These are phyloP conservation scores for Neonectria punicea DNA, from an alignment of 2,329 filamentous ascomycete species.

Conservation along the genomic window DNA sequence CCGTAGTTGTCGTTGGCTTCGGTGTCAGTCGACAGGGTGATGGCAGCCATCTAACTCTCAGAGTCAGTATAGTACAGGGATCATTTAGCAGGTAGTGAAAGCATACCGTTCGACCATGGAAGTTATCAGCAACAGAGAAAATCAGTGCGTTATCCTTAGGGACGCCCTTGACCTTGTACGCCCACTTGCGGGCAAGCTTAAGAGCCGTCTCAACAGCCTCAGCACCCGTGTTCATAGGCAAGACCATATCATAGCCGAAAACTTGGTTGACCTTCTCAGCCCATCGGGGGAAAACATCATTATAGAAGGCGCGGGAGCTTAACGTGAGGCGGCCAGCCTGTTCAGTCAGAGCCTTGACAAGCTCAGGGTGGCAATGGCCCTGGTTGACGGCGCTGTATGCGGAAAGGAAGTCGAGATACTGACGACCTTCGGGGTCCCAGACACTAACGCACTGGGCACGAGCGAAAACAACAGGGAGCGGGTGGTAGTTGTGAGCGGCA, in stretches of 20 bases:
- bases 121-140: slow-evolving; percentile 88
- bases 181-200: slow-evolving; percentile 30
- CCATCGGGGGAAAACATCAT: slow-evolving; percentile 96
- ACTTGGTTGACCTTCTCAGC: slow-evolving; percentile 88
- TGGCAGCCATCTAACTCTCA: slow-evolving; percentile 80
- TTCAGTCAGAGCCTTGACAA: slow-evolving; percentile 88
- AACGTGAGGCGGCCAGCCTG: slow-evolving; percentile 82
- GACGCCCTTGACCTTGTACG: slow-evolving; percentile 26
- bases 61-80: background rate
- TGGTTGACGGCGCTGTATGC: slow-evolving; percentile 81
- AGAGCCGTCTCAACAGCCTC: slow-evolving; percentile 63
- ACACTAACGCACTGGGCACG: too few species aligned
- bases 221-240: slow-evolving; percentile 98
- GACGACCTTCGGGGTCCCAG: too few species aligned
- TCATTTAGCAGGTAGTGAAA: background rate
- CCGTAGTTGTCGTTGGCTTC: slow-evolving; percentile 98
- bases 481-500: too few species aligned
- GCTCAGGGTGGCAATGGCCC: slow-evolving; percentile 95
- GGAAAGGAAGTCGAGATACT: too few species aligned
- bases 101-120: slow-evolving; percentile 91
- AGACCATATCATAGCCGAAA: slow-evolving; percentile 96
- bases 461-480: too few species aligned
- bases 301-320: slow-evolving; percentile 95
- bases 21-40: slow-evolving; percentile 95
- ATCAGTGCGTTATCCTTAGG: slow-evolving; percentile 18